Percentiles rank a stretch among this genome's conserved stretches.
phyloP scores from a whole-genome alignment of 2,329 filamentous ascomycete species.

The Blastomyces gilchristii region DNA sequence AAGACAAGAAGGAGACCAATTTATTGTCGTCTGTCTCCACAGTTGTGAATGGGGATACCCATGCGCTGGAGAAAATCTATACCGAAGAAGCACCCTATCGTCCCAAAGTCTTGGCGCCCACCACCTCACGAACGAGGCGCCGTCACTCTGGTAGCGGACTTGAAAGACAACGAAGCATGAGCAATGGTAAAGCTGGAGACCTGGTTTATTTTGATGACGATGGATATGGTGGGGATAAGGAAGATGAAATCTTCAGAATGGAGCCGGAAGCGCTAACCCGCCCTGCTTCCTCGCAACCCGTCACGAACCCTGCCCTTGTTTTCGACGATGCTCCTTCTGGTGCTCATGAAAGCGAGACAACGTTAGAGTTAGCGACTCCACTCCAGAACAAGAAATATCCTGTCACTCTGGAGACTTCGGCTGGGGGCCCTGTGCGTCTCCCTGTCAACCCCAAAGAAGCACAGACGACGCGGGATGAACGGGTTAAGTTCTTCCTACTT shows the following conservation, averaged over 20 bases:
- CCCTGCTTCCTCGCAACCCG: neutral
- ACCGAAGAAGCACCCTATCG: conserved; percentile 30
- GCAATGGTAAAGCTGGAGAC: conserved; percentile 57
- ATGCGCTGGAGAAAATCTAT: conserved; percentile 26
- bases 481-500: conserved; percentile 85
- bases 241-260: conserved; percentile 60
- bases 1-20: conserved; percentile 20
- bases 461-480: conserved; percentile 43
- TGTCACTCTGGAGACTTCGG: conserved; percentile 14
- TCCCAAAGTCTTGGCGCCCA: conserved; percentile 7
- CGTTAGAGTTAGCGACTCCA: conserved; percentile 5
- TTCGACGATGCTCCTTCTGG: neutral
- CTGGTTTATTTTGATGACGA: conserved; percentile 88
- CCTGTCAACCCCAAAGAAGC: conserved; percentile 71
- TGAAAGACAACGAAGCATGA: conserved; percentile 62
- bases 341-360: conserved; percentile 3
- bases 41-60: conserved; percentile 26
- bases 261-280: conserved; percentile 40
- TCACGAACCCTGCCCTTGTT: neutral
- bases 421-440: conserved; percentile 23
- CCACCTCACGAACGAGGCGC: conserved; percentile 38
- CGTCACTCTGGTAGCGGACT: conserved; percentile 83
- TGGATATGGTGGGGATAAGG: conserved; percentile 69
- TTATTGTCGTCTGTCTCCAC: conserved; percentile 33
- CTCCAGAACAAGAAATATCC: conserved; percentile 11